phyloP scores from a whole-genome alignment of 371 early-diverging fungal genomes.

The Synchytrium microbalum region DNA sequence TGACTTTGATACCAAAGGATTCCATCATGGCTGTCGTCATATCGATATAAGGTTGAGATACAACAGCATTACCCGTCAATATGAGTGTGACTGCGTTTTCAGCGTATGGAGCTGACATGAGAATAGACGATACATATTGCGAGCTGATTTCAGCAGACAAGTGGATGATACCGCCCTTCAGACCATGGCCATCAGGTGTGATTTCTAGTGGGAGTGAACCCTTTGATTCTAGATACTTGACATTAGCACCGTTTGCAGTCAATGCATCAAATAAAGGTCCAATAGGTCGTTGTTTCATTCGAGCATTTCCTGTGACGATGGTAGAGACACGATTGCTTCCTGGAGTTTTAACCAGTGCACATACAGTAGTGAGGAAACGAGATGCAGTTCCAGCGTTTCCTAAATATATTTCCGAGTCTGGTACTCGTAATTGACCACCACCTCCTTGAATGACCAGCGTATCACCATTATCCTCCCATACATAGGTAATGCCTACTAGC shows the following conservation, averaged over 20 bases:
- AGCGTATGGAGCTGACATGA: conserved; percentile 93
- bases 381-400: conserved; percentile 98
- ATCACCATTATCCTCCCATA: conserved; percentile 89
- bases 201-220: conserved; percentile 87
- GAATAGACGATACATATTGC: conserved; percentile 94
- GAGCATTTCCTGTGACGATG: conserved; percentile 88
- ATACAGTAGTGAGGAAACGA: conserved; percentile 87
- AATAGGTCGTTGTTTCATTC: conserved; percentile 96
- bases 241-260: conserved; percentile 62
- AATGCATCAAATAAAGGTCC: conserved; percentile 84
- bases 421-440: conserved; percentile 62
- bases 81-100: conserved; percentile 67
- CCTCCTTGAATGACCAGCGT: conserved; percentile 77
- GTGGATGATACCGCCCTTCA: conserved; percentile 82
- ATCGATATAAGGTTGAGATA: conserved; percentile 95
- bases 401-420: conserved; percentile 75
- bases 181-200: conserved; percentile 55
- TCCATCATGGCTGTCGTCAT: conserved; percentile 98
- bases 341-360: conserved; percentile 56
- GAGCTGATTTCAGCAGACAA: conserved; percentile 89
- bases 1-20: conserved; percentile 80
- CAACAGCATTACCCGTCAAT: conserved; percentile 86
- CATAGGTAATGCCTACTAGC: conserved; percentile 75
- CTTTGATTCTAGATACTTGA: conserved; percentile 68
- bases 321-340: conserved; percentile 33